phyloP scores from a whole-genome alignment of 345 rosid genomes.

The Linum trigynum region DNA sequence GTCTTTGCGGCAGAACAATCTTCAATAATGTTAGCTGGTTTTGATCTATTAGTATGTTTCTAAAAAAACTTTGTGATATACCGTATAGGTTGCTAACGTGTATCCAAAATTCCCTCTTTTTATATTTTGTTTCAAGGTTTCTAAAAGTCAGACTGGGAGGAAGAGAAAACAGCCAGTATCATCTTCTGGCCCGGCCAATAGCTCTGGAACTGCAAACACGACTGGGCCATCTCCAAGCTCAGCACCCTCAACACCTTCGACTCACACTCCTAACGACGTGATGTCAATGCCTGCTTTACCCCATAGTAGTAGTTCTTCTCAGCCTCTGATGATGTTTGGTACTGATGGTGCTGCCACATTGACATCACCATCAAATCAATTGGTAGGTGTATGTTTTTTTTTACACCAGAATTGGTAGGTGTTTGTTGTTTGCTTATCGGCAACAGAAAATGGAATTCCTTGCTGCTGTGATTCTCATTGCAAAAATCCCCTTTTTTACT shows the following conservation, averaged over 20 bases:
- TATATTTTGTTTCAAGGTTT: slow-evolving; percentile 26
- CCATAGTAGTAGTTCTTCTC: slow-evolving; percentile 26
- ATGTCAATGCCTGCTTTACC: slow-evolving; percentile 37
- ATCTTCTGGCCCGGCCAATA: slow-evolving; percentile 15
- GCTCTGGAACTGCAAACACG: slow-evolving; percentile 23
- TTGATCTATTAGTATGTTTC: too few relatives aligned
- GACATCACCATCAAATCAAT: slow-evolving; percentile 38
- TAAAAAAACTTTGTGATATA: too few relatives aligned
- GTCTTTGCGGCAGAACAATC: too few relatives aligned
- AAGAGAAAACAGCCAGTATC: slow-evolving; percentile 47
- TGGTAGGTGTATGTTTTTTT: slow-evolving; percentile 21
- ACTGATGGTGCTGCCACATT: slow-evolving; percentile 43
- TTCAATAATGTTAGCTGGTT: too few relatives aligned
- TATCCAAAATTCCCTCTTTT: neutral
- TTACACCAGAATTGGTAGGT: neutral
- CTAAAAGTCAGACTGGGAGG: slow-evolving; percentile 18
- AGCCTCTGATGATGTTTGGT: too few relatives aligned
- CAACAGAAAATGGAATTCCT: too few relatives aligned
- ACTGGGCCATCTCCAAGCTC: slow-evolving; percentile 48
- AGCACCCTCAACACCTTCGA: slow-evolving; percentile 39
- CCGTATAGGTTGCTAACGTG: too few relatives aligned
- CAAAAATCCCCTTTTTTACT: neutral
- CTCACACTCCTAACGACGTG: slow-evolving; percentile 13
- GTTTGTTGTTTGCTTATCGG: too few relatives aligned
- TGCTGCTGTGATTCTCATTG: too few relatives aligned